Evolutionary conservation across 2,329 filamentous ascomycete species (phyloP), one percentile per base, ranked within the genome.

Genomic region (Trichoderma sp.): DNA sequence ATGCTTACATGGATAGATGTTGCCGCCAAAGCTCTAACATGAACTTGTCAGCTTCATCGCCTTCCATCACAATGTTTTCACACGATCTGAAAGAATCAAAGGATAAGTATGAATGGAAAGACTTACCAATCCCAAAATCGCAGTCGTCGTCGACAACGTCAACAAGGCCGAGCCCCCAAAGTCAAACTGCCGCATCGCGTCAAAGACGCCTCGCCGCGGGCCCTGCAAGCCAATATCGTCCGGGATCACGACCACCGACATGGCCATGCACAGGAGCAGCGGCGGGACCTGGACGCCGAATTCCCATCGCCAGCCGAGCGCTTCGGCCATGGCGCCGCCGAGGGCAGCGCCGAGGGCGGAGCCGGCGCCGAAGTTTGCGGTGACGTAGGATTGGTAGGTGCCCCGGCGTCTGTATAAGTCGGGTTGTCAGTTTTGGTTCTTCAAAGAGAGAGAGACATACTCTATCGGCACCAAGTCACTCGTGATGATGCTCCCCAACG

Each of bases 381-480:
- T 90, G 74, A 91, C 85, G 72, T 90, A 88, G 16, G 89, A 89
- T 76, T 94, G 91, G 73, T 91, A 94, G 4, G 86, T 85, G 4
- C 91, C 90, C n/a, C 91, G 83, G 26, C 78, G 79, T 73, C 79
- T 82, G n/a, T 37, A 11, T 13, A 30, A 55, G 39, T 46, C n/a
- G 11, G 13, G 3, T 58, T 26, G 2, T 26, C 26, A 26, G 26
- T 26, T 26, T 26, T 26, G 26, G 26, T 26, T 26, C 26, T 26
- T 26, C 26, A 4, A 4, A 59, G 43, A 26, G 14, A 46, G 59
- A 32, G 18, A 5, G 5, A 81, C 82, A 77, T 82, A 89, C 80
- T 91, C 86, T 71, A 94, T 91, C 1, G 90, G 90, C 43, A 94
- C 90, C 59, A 93, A 79, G 76, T 94, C 91, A 68, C 89, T 91